A percentile compares a stretch with the other conserved stretches of the same genome.
Evolutionary conservation across 208 protist species (phyloP).

Genomic region (Strigomonas culicis): DNA sequence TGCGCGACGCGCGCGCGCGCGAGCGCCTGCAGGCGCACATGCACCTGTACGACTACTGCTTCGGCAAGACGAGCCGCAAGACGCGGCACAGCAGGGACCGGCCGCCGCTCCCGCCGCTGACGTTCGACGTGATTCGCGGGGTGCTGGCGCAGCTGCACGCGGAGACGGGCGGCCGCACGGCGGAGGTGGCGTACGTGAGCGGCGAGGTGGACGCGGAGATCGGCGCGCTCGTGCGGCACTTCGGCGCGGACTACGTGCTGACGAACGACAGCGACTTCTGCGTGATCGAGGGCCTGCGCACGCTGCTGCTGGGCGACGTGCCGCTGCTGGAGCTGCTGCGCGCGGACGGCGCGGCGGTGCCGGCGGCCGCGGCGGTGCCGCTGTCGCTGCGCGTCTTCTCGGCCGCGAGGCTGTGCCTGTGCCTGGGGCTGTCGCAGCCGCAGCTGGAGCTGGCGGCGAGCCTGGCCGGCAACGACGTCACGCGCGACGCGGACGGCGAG

Average conservation of each 20-base stretch:
- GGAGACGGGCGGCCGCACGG: background rate
- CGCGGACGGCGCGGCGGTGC: background rate
- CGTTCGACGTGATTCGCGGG: conserved; percentile 6
- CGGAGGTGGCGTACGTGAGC: conserved; percentile 13
- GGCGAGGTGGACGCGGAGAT: conserved; percentile 24
- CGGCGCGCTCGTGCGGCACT: conserved; percentile 8
- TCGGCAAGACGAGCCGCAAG: conserved; percentile 7
- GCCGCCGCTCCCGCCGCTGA: conserved; percentile 16
- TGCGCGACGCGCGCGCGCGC: no score
- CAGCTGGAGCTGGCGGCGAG: conserved; percentile 20
- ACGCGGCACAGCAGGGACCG: conserved; percentile 5
- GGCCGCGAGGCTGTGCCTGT: conserved; percentile 3
- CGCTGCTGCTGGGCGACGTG: conserved; percentile 7
- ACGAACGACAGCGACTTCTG: conserved; percentile 22
- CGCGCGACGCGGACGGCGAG: conserved; percentile 6
- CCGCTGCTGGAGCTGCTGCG: conserved; percentile 5
- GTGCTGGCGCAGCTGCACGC: background rate
- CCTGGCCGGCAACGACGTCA: conserved; percentile 24
- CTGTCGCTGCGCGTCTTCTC: conserved; percentile 4
- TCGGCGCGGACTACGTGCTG: conserved; percentile 11
- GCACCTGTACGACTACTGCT: conserved; percentile 16
- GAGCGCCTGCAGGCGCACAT: no score
- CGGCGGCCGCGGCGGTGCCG: background rate
- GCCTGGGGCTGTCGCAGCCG: conserved; percentile 5
- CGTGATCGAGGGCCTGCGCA: conserved; percentile 14